A percentile compares a stretch with the other conserved stretches of the same genome.
Evolutionary conservation across 2,329 filamentous ascomycete species (phyloP).

Genomic region (Clonostachys solani): DNA sequence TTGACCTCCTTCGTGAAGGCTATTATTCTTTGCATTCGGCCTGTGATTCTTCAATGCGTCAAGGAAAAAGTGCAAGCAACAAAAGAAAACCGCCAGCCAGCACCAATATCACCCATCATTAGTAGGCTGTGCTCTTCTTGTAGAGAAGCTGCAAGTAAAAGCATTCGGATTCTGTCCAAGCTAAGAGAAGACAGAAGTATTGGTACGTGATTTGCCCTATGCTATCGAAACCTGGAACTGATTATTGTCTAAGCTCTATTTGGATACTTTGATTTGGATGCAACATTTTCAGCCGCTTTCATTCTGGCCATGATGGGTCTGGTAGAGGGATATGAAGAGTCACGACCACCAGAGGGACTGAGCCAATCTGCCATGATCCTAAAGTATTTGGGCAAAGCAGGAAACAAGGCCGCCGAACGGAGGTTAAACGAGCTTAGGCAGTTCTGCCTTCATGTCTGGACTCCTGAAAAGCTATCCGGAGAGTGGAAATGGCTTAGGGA

Average conservation of each 20-base stretch:
- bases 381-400: conserved; percentile 12
- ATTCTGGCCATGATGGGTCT: conserved; percentile 18
- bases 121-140: conserved; percentile 13
- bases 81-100: conserved; percentile 3
- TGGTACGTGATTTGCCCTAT: conserved; percentile 5
- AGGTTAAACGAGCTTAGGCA: conserved; percentile 15
- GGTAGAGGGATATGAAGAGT: conserved; percentile 10
- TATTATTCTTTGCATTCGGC: conserved; percentile 18
- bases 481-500: conserved; percentile 11
- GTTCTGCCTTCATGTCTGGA: conserved; percentile 18
- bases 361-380: conserved; percentile 12
- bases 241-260: conserved; percentile 9
- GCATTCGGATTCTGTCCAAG: conserved; percentile 13
- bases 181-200: conserved; percentile 13
- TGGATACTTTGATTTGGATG: conserved; percentile 19
- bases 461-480: conserved; percentile 9
- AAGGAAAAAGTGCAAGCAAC: conserved; percentile 17
- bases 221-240: not conserved
- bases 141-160: conserved; percentile 16
- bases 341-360: conserved; percentile 14
- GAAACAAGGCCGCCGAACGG: conserved; percentile 15
- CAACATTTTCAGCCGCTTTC: conserved; percentile 18
- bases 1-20: conserved; percentile 7
- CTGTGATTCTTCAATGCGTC: conserved; percentile 17
- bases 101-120: conserved; percentile 10